A percentile compares a stretch with the other conserved stretches of the same genome.
Conservation (phyloP, 345 rosid species). For the Gossypium sturtianum region DNA sequence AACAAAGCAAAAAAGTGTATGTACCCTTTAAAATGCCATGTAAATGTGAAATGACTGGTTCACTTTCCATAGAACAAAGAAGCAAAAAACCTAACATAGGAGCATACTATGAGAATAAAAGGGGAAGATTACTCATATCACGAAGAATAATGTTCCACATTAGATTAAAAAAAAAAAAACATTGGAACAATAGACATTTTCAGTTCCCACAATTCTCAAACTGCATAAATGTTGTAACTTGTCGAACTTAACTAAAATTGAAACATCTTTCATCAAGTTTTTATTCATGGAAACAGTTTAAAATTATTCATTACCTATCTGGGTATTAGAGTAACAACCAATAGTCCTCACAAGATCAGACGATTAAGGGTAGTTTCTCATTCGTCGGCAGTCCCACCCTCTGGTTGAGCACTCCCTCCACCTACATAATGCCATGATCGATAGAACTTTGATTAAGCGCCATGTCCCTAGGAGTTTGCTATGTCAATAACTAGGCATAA, state of each 20-base stretch:
- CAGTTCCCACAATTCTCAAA: conserved; percentile 16
- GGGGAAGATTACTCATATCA: conserved; percentile 8
- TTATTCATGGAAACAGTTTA: conserved; percentile 27
- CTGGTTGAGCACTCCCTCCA: conserved; percentile 56
- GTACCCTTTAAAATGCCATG: neutral
- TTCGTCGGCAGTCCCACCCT: conserved; percentile 40
- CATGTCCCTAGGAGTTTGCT: neutral
- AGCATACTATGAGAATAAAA: neutral
- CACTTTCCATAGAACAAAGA: neutral
- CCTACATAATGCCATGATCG: conserved; percentile 29
- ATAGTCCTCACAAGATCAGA: conserved; percentile 20
- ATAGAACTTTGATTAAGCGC: neutral
- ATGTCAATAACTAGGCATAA: conserved; percentile 17
- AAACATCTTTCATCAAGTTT: conserved; percentile 24
- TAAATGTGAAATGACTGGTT: neutral
- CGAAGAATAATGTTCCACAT: conserved; percentile 15
- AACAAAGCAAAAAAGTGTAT: neutral
- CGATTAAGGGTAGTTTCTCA: conserved; percentile 18
- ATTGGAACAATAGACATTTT: conserved; percentile 8
- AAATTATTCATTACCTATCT: conserved; percentile 24
- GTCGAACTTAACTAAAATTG: conserved; percentile 15
- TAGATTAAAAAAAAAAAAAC: neutral
- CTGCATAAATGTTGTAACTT: conserved; percentile 17
- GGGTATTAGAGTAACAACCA: conserved; percentile 31
- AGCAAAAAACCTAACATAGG: neutral